A percentile compares a stretch with the other conserved stretches of the same genome.
Evolutionary conservation across 2,329 filamentous ascomycete genomes (phyloP).

Genomic region (Lasiodiplodia gonubiensis): DNA sequence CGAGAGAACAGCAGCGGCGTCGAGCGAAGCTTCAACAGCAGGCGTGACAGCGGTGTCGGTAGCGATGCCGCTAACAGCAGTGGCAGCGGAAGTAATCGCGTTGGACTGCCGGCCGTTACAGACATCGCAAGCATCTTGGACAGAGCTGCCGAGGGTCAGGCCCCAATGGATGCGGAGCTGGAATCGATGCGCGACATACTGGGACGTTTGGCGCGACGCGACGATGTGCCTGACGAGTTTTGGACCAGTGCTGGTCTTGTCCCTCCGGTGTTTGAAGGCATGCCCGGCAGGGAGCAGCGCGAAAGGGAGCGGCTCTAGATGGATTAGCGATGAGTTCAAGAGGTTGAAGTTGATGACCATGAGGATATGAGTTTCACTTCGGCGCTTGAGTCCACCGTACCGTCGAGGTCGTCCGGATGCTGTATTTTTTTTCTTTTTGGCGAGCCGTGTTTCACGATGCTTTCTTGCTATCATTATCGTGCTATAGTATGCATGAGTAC

Average conservation of each 20-base stretch:
- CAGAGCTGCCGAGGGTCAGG: not conserved
- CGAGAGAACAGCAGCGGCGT: constrained; percentile 14
- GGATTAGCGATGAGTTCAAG: not conserved
- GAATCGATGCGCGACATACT: constrained; percentile 75
- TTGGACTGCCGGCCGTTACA: constrained; percentile 31
- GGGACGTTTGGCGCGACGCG: constrained; percentile 69
- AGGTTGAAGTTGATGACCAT: not conserved
- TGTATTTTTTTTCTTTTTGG: not conserved
- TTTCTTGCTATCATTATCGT: not conserved
- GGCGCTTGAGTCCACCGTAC: not conserved
- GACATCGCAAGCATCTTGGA: constrained; percentile 12
- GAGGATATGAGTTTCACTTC: not conserved
- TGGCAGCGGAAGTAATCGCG: not conserved
- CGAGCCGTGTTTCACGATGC: not conserved
- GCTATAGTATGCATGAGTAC: not conserved
- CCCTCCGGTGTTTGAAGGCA: constrained; percentile 6
- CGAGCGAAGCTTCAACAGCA: constrained; percentile 11
- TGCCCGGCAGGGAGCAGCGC: constrained; percentile 1
- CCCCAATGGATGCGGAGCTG: constrained; percentile 49
- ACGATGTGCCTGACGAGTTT: constrained; percentile 83
- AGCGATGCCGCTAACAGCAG: not conserved
- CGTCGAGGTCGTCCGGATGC: not conserved
- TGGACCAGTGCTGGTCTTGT: constrained; percentile 62
- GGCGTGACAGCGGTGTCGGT: constrained; percentile 13
- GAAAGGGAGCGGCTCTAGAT: not conserved